phyloP scores from a whole-genome alignment of 2,329 filamentous ascomycete species.

The Diplocarpon rosae region DNA sequence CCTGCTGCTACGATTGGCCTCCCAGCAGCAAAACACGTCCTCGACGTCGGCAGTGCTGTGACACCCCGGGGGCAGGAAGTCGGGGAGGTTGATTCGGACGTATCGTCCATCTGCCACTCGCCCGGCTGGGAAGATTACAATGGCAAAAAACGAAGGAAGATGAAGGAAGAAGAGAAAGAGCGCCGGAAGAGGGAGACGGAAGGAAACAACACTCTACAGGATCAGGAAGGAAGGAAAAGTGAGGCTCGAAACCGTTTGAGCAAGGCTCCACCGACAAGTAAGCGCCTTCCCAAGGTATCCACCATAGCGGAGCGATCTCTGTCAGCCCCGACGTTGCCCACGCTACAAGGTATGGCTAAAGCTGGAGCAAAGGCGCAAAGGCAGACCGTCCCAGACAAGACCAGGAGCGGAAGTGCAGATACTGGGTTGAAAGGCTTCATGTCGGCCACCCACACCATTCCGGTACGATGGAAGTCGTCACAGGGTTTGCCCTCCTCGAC shows the following conservation, averaged over 20 bases:
- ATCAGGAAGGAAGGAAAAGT: slow-evolving; percentile 32
- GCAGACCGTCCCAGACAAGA: slow-evolving; percentile 3
- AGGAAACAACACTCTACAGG: slow-evolving; percentile 28
- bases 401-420: slow-evolving; percentile 19
- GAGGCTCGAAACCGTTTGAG: slow-evolving; percentile 30
- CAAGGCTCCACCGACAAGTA: slow-evolving; percentile 22
- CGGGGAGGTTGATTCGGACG: slow-evolving; percentile 17
- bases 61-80: slow-evolving; percentile 11
- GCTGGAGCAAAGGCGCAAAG: slow-evolving; percentile 4
- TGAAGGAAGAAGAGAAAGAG: slow-evolving; percentile 29
- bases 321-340: slow-evolving; percentile 11
- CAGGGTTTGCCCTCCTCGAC: slow-evolving; percentile 1
- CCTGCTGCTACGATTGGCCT: too few relatives aligned
- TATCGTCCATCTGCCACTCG: slow-evolving; percentile 44
- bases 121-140: slow-evolving; percentile 50
- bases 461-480: slow-evolving; percentile 12
- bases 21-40: slow-evolving; percentile 13
- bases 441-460: too few relatives aligned
- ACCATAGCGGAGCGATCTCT: slow-evolving; percentile 9
- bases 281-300: slow-evolving; percentile 12
- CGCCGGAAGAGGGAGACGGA: slow-evolving; percentile 32
- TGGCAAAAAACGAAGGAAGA: slow-evolving; percentile 35
- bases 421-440: slow-evolving; percentile 14
- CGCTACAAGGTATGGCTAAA: background rate
- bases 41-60: slow-evolving; percentile 10